Conservation (phyloP, 305 asterid species). For the Solanum hybrid region DNA sequence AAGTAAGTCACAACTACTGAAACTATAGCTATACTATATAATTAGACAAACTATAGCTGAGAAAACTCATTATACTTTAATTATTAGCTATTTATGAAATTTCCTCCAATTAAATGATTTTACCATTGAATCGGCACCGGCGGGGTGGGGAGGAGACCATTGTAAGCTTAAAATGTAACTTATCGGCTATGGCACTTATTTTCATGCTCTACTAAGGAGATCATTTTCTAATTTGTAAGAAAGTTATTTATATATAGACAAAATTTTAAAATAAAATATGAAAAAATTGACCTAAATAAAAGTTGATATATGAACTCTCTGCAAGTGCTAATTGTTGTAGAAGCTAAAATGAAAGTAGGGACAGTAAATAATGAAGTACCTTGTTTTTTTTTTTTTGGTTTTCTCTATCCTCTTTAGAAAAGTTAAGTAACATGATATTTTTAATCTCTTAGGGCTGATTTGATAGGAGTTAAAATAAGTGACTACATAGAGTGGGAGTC, state of each 20-base stretch:
- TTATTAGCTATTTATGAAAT: background rate
- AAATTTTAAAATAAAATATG: too few relatives aligned
- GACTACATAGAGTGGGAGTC: background rate
- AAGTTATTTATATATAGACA: too few relatives aligned
- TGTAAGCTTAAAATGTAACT: background rate
- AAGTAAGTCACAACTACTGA: background rate
- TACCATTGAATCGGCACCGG: background rate
- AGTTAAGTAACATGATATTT: background rate
- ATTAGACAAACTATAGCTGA: background rate
- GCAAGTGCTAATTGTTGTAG: too few relatives aligned
- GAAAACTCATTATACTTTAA: too few relatives aligned
- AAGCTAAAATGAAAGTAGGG: too few relatives aligned
- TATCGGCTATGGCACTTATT: background rate
- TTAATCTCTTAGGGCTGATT: too few relatives aligned
- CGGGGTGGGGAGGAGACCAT: background rate
- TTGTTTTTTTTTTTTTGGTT: too few relatives aligned
- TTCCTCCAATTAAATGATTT: background rate
- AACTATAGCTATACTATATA: background rate
- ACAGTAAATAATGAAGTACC: too few relatives aligned
- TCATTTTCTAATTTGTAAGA: background rate
- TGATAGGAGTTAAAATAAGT: background rate
- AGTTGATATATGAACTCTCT: too few relatives aligned
- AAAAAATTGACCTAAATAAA: too few relatives aligned
- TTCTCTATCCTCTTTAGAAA: too few relatives aligned
- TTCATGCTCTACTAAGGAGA: background rate